Conservation (phyloP, 768 basidiomycete genomes). For the Termitomyces heimii region DNA sequence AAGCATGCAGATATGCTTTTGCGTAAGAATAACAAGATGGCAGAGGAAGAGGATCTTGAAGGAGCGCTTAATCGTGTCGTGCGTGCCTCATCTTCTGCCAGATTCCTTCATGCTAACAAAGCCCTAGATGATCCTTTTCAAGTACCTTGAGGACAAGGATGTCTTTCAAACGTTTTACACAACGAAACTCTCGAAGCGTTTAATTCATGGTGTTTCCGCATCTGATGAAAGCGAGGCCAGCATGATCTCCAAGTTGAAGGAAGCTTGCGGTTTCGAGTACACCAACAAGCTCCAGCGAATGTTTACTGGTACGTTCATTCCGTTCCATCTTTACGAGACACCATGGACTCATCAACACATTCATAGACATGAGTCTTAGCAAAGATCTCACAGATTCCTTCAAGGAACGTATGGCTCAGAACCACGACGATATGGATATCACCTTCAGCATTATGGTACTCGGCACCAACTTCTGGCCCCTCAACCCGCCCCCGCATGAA, state of each 20-base stretch:
- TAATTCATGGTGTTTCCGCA: slow-evolving; percentile 88
- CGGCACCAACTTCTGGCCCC: slow-evolving; percentile 96
- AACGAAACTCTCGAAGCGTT: slow-evolving; percentile 91
- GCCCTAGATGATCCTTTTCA: slow-evolving; percentile 93
- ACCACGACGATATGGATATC: slow-evolving; percentile 86
- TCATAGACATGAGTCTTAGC: slow-evolving; percentile 87
- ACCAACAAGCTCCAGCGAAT: slow-evolving; percentile 97
- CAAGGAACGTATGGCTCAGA: slow-evolving; percentile 91
- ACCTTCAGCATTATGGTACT: slow-evolving; percentile 93
- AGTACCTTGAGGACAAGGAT: slow-evolving; percentile 98
- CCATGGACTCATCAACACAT: not conserved
- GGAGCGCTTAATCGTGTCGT: slow-evolving; percentile 90
- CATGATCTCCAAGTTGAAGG: slow-evolving; percentile 99
- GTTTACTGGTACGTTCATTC: slow-evolving; percentile 77
- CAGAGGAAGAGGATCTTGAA: slow-evolving; percentile 92
- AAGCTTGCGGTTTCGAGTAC: slow-evolving; percentile 97
- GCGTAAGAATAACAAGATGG: slow-evolving; percentile 95
- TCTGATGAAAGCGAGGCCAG: slow-evolving; percentile 97
- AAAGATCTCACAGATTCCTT: slow-evolving; percentile 96
- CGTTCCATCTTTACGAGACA: not conserved
- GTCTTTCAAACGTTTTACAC: slow-evolving; percentile 99
- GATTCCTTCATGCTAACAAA: slow-evolving; percentile 18
- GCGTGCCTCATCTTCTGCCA: slow-evolving; percentile 22
- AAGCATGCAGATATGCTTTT: slow-evolving; percentile 91
- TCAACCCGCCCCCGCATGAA: slow-evolving; percentile 79